Conservation (phyloP, 2,329 filamentous ascomycete genomes). For the Karstenula rhodostoma region DNA sequence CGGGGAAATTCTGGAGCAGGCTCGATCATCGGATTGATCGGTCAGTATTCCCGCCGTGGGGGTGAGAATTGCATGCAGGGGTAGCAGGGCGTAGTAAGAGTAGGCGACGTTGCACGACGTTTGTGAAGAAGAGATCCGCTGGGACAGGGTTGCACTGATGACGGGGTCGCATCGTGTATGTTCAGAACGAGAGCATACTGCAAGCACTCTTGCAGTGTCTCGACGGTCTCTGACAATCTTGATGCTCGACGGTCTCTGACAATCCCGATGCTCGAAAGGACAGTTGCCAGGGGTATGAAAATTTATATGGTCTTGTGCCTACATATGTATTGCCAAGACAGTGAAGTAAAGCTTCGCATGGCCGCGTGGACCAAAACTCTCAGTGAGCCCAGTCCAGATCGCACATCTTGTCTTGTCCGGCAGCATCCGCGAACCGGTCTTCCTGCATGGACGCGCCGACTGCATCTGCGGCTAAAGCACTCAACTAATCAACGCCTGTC, state of each 20-base stretch:
- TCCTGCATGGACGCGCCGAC: slow-evolving; percentile 10
- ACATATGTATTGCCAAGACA: neutral
- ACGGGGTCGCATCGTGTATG: neutral
- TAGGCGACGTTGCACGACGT: neutral
- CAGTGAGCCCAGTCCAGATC: neutral
- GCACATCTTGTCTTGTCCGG: slow-evolving; percentile 1
- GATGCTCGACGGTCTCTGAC: too few species aligned
- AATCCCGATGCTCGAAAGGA: too few species aligned
- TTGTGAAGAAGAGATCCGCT: neutral
- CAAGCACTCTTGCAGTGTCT: neutral
- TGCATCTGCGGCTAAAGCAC: slow-evolving; percentile 22
- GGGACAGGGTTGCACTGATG: neutral
- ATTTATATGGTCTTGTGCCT: too few species aligned
- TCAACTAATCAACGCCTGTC: slow-evolving; percentile 11
- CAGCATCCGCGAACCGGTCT: slow-evolving; percentile 6
- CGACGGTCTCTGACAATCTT: neutral
- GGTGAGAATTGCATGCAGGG: slow-evolving; percentile 2
- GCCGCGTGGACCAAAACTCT: neutral
- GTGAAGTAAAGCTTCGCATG: neutral
- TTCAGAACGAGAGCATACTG: neutral
- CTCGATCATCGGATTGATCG: neutral
- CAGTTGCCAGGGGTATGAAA: too few species aligned
- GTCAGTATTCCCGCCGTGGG: neutral
- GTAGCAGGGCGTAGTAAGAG: neutral
- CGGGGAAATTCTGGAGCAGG: neutral